Evolutionary conservation across 345 rosid species (phyloP), one percentile per base, ranked within the genome.

Genomic region (Salix viminalis): DNA sequence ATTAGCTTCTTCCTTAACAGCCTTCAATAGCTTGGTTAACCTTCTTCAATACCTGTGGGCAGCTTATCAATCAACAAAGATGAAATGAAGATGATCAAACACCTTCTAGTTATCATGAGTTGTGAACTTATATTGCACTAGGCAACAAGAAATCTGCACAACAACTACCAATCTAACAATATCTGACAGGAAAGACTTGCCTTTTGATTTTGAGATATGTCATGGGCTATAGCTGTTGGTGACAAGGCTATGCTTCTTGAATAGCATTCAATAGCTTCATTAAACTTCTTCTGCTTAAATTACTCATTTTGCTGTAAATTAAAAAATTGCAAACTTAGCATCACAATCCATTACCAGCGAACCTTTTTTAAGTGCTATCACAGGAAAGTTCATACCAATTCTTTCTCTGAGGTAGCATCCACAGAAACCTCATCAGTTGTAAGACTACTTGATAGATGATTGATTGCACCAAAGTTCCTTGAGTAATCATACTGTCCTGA

Each of bases 231-330:
- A 13, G 96, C 93, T 37, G 93, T 88, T 42, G 98, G 97, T 19
- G 94, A 89, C 60, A 96, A 76, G 26, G 94, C 96, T 82, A 96
- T 89, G 84, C 99, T 93, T 74, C 96, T 86, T 70, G 97, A 93
- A 81, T 91, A 96, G 85, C 94, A 96, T 65, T 89, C 91, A 36
- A 93, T 89, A 39, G 99, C 96, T 74, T 96, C 94, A 66, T 86
- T 89, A 82, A 87, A 93, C 84, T 90, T 93, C 85, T 87, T 90
- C 84, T 84, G 89, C 89, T 93, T 93, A 77, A 93, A 96, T 80
- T 82, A 90, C 68, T 91, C 94, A 81, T 93, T 91, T 6, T 98
- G 96, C 97, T 96, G 84, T 56, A 76, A 72, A 9, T 9, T 26
- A 64, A 52, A 42, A 41, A n/a, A 56, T 52, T 32, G 19, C 48